Percentiles rank a stretch among this genome's conserved stretches.
Conservation (phyloP, 495 filamentous ascomycete species). For the Chaetomium cochliodes region DNA sequence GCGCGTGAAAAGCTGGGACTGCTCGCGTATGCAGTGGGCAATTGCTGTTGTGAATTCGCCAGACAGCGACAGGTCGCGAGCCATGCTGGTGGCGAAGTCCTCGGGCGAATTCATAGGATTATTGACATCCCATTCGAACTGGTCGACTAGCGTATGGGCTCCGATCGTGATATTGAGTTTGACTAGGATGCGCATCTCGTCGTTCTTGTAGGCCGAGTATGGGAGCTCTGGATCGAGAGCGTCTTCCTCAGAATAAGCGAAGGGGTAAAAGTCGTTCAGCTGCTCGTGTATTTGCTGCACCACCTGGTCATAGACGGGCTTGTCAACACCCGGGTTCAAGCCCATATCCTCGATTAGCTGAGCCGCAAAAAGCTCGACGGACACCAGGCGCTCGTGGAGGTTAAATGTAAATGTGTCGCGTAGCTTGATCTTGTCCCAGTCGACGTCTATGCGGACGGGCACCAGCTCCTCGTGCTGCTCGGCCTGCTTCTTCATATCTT, state of each 20-base stretch:
- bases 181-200: constrained; percentile 94
- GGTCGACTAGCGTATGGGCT: constrained; percentile 88
- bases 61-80: constrained; percentile 83
- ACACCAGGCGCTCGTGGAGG: constrained; percentile 81
- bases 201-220: constrained; percentile 93
- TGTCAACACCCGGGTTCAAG: constrained; percentile 61
- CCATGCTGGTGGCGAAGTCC: constrained; percentile 86
- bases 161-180: constrained; percentile 98
- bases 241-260: constrained; percentile 84
- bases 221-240: constrained; percentile 85
- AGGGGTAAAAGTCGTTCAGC: constrained; percentile 87
- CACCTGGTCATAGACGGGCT: constrained; percentile 73
- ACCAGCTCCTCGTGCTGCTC: constrained; percentile 90
- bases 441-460: constrained; percentile 87
- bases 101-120: constrained; percentile 90
- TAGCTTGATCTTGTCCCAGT: constrained; percentile 92
- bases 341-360: constrained; percentile 90
- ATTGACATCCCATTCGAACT: constrained; percentile 99
- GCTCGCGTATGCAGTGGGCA: constrained; percentile 94
- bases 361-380: constrained; percentile 76
- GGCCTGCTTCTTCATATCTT: constrained; percentile 76
- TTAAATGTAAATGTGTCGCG: constrained; percentile 99
- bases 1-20: constrained; percentile 88
- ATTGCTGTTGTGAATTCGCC: constrained; percentile 98
- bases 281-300: constrained; percentile 82